A percentile compares a stretch with the other conserved stretches of the same genome.
Conservation (phyloP, 179 eudicot species). For the Spinacia oleracea region DNA sequence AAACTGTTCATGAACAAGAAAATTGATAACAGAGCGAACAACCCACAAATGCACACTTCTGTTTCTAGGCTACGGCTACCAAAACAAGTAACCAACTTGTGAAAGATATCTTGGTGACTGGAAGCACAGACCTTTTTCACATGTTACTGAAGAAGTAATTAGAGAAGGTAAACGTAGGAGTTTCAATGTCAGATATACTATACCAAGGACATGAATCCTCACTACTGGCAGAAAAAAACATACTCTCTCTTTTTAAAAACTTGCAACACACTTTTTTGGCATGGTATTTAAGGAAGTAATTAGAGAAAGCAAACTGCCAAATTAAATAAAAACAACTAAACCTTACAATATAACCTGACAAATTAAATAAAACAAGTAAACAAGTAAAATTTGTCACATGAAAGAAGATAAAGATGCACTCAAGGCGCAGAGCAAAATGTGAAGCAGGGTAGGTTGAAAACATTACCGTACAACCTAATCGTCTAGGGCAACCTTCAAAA, state of each 20-base stretch:
- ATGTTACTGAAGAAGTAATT: no score
- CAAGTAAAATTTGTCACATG: background rate
- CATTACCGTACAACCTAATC: slow-evolving; percentile 98
- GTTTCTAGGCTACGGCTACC: background rate
- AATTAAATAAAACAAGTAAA: no score
- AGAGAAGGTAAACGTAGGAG: no score
- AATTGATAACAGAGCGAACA: background rate
- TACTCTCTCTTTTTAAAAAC: no score
- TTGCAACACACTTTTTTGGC: no score
- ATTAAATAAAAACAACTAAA: no score
- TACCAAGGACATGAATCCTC: background rate
- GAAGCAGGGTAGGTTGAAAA: background rate
- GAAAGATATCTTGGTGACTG: background rate
- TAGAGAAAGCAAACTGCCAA: no score
- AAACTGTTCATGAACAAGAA: background rate
- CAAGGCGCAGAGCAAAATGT: background rate
- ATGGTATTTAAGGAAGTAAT: no score
- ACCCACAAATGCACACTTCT: background rate
- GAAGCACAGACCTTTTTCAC: no score
- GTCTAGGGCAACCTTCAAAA: slow-evolving; percentile 98
- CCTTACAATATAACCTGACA: background rate
- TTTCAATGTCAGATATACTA: background rate
- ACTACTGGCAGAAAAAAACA: background rate
- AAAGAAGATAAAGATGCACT: background rate
- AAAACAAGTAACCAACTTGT: background rate